Base-by-base conservation (phyloP, 2,329 filamentous ascomycete species). In the Bimuria novae-zelandiae region DNA sequence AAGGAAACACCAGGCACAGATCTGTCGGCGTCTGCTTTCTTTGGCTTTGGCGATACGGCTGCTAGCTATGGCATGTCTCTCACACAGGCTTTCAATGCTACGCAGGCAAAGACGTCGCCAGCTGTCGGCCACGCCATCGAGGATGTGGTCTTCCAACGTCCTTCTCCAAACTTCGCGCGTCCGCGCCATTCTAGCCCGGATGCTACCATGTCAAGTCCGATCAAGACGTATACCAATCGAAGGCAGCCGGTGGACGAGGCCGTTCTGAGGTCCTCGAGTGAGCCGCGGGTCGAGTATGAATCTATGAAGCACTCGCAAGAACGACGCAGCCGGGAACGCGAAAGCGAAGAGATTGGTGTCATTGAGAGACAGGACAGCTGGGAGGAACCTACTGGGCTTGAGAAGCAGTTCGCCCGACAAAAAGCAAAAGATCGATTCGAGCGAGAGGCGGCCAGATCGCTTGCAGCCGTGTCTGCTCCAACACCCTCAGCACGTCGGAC, bases 221-320 rank as follows among this genome's bases (percentile, higher is more conserved):
- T 63, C 46, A 75, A 73, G 52, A 46, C 56, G 55, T 23, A 60
- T n/a, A n/a, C n/a, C 56, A 21, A 45, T 54, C 22, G 61, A 63
- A 23, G 52, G 48, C 16, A 53, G 58, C 40, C 62, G 57, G 17
- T 59, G 30, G 30, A 60, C 0, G 67, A 70, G 17, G 60, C 63
- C 3, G 35, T 61, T 33, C 25, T 69, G 17, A 57, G 67, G 43
- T 67, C 71, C 22, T 67, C 69, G n/a, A 72, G 72, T 52, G 76
- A 77, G 49, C 77, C 77, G 7, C 63, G 75, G 51, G 65, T 73
- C n/a, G 70, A 69, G 29, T 79, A 79, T 47, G 69, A 71, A 30
- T 75, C 75, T 23, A 77, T 77, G 72, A 69, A 74, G 46, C 73
- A 78, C 55, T 78, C 76, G 27, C 77, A 79, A 51, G 75, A 78